Evolutionary conservation across 2,329 filamentous ascomycete genomes (phyloP).

Genomic region (Colletotrichum orbiculare): DNA sequence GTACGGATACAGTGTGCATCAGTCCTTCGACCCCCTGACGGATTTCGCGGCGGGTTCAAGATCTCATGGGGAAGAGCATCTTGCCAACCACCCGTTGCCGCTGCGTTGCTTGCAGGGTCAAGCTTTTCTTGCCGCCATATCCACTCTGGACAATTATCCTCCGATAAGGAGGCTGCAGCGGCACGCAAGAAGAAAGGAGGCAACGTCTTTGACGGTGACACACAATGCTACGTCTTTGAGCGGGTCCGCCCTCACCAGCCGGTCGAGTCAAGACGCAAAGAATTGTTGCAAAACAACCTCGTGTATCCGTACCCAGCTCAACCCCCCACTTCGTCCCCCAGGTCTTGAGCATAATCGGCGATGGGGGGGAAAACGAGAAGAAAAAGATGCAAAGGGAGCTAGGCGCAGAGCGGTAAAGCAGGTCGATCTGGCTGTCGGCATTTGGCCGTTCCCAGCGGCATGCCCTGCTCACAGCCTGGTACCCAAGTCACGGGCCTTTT

Average conservation of each 20-base stretch:
- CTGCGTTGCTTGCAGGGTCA: conserved; percentile 27
- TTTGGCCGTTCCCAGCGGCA: conserved; percentile 35
- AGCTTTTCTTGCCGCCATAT: conserved; percentile 33
- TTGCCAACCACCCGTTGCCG: not conserved
- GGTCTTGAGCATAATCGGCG: conserved; percentile 14
- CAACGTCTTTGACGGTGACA: conserved; percentile 4
- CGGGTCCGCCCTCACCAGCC: conserved; percentile 1
- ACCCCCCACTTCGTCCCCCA: conserved; percentile 21
- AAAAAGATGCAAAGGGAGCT: conserved; percentile 24
- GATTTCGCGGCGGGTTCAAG: conserved; percentile 8
- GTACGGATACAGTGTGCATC: not conserved
- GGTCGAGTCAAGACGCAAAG: conserved; percentile 12
- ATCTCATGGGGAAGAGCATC: conserved; percentile 3
- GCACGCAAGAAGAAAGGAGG: conserved; percentile 10
- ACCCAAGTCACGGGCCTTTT: conserved; percentile 31
- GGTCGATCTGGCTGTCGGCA: conserved; percentile 39
- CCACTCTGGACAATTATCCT: conserved; percentile 36
- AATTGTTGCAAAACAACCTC: conserved; percentile 24
- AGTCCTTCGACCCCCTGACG: not conserved
- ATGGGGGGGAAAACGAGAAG: not conserved
- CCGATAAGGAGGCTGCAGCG: conserved; percentile 25
- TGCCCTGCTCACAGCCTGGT: conserved; percentile 33
- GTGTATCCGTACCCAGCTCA: not conserved
- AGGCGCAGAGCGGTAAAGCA: conserved; percentile 39
- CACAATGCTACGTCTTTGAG: not conserved